Percentiles rank a stretch among this genome's conserved stretches.
These are phyloP conservation scores for Erodium chrysanthum DNA, from an alignment of 441 rosid species.

Conservation along the genomic window DNA sequence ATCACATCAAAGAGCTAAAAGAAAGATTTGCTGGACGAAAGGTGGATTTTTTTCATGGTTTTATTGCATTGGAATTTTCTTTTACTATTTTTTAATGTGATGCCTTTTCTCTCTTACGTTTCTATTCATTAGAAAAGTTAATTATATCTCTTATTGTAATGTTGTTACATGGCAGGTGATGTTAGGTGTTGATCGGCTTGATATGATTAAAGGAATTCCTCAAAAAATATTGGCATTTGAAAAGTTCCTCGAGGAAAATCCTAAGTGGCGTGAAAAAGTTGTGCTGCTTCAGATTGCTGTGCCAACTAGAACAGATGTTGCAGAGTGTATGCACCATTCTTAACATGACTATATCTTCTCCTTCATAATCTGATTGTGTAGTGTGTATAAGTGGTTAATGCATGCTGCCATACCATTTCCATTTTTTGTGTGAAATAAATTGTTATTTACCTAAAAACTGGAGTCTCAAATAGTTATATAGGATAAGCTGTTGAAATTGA, in stretches of 20 bases:
- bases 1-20: slow-evolving; percentile 69
- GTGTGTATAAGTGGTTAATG: background rate
- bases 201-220: slow-evolving; percentile 99
- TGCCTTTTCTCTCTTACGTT: background rate
- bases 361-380: background rate
- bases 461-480: background rate
- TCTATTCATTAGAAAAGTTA: background rate
- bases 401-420: background rate
- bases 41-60: slow-evolving; percentile 13
- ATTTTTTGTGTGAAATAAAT: background rate
- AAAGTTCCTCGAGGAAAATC: slow-evolving; percentile 94
- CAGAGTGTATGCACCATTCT: slow-evolving; percentile 65
- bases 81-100: background rate
- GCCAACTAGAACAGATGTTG: slow-evolving; percentile 99
- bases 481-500: background rate
- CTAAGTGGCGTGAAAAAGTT: slow-evolving; percentile 88
- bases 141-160: background rate
- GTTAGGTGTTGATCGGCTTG: slow-evolving; percentile 98
- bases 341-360: slow-evolving; percentile 18
- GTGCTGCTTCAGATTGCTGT: slow-evolving; percentile 96
- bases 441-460: background rate
- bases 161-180: slow-evolving; percentile 52
- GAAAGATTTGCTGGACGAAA: slow-evolving; percentile 83
- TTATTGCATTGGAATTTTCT: background rate
- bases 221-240: slow-evolving; percentile 97